Conservation (phyloP, 352 stramenopile species). For the Phytophthora hybrid region DNA sequence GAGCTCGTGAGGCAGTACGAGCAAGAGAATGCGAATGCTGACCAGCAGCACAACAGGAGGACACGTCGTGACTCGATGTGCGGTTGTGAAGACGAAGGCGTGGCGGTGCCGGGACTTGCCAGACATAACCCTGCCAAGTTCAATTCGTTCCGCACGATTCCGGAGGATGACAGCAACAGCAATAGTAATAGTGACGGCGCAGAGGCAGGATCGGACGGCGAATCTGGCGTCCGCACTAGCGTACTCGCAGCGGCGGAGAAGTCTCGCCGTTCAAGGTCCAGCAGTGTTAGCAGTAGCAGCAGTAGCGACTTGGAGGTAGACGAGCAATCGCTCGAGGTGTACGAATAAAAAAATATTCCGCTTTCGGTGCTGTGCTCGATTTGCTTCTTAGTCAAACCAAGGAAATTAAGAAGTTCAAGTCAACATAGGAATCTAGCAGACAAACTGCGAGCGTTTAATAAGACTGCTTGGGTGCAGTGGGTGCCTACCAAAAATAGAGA, state of each 20-base stretch:
- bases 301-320: slow-evolving; percentile 41
- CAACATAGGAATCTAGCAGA: background rate
- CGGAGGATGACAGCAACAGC: slow-evolving; percentile 48
- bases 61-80: slow-evolving; percentile 45
- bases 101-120: slow-evolving; percentile 76
- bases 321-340: slow-evolving; percentile 44
- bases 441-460: background rate
- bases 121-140: slow-evolving; percentile 85
- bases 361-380: background rate
- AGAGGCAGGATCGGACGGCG: slow-evolving; percentile 35
- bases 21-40: slow-evolving; percentile 24
- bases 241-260: slow-evolving; percentile 37
- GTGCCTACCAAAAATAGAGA: too few species aligned
- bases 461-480: slow-evolving; percentile 16
- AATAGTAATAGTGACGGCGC: slow-evolving; percentile 44
- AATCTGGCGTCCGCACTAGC: slow-evolving; percentile 25
- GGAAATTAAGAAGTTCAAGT: too few species aligned
- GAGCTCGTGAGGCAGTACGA: slow-evolving; percentile 29
- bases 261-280: slow-evolving; percentile 35
- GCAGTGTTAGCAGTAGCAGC: slow-evolving; percentile 37
- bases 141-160: slow-evolving; percentile 81
- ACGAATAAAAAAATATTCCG: slow-evolving; percentile 33
- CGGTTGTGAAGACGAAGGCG: slow-evolving; percentile 67
- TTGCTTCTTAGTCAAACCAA: slow-evolving; percentile 6
- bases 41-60: slow-evolving; percentile 23